phyloP scores from a whole-genome alignment of 352 stramenopile genomes.

The Pythium utonaiense region DNA sequence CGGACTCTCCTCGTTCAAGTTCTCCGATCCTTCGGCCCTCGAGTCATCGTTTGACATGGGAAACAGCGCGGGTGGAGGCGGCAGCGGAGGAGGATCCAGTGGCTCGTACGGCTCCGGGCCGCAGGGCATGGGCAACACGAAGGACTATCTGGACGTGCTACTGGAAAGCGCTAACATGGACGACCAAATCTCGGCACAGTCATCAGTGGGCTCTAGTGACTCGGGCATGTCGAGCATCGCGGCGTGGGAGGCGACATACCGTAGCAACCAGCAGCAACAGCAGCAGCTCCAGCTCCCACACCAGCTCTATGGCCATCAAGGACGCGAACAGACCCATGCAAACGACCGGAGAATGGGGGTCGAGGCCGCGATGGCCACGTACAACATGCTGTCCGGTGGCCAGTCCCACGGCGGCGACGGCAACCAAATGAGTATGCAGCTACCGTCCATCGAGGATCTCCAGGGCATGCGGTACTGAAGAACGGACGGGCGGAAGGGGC shows the following conservation, averaged over 20 bases:
- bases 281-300: conserved; percentile 28
- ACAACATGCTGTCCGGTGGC: not conserved
- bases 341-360: not conserved
- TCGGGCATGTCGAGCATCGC: conserved; percentile 22
- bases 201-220: conserved; percentile 9
- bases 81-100: not conserved
- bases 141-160: conserved; percentile 60
- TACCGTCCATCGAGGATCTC: conserved; percentile 7
- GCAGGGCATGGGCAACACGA: not conserved
- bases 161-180: conserved; percentile 54
- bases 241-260: conserved; percentile 10
- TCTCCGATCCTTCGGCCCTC: not conserved
- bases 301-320: conserved; percentile 7
- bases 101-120: not conserved
- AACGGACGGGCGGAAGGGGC: too few species aligned
- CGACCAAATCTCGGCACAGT: conserved; percentile 37
- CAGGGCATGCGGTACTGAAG: not conserved
- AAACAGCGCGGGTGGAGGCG: not conserved
- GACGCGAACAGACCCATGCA: not conserved
- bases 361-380: conserved; percentile 2
- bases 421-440: not conserved
- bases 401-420: not conserved
- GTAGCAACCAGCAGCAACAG: conserved; percentile 22
- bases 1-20: conserved; percentile 7
- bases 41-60: not conserved